These are phyloP conservation scores for Porogramme epimiltina DNA, from an alignment of 1,284 basidiomycete species.

Conservation along the genomic window DNA sequence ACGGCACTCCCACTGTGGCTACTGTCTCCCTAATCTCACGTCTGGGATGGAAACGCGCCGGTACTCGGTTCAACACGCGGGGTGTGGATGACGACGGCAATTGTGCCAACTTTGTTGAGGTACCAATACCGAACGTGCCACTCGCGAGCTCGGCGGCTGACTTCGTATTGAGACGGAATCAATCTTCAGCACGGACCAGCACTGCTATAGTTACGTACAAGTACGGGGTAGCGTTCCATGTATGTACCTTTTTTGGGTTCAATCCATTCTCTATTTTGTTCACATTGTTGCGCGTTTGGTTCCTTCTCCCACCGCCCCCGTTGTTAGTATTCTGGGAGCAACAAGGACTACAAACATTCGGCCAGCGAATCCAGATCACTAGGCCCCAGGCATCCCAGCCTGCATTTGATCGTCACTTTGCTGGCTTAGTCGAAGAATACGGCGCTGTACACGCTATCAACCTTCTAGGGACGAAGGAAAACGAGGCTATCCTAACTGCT, in stretches of 20 bases:
- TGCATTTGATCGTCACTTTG: conserved; percentile 93
- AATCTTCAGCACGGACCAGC: conserved; percentile 81
- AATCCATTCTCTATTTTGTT: conserved; percentile 12
- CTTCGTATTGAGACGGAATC: conserved; percentile 75
- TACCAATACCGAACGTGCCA: conserved; percentile 24
- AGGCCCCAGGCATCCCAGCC: conserved; percentile 95
- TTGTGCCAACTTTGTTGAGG: conserved; percentile 97
- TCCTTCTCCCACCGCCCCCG: background rate
- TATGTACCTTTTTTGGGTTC: conserved; percentile 44
- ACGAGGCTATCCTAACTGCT: conserved; percentile 82
- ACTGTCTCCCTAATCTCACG: conserved; percentile 84
- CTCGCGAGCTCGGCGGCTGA: conserved; percentile 22
- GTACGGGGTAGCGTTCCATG: conserved; percentile 92
- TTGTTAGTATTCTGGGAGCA: conserved; percentile 97
- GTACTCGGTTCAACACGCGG: conserved; percentile 95
- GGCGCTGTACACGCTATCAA: conserved; percentile 84
- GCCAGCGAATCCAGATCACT: conserved; percentile 90
- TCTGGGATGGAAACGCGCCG: conserved; percentile 93
- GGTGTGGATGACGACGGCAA: conserved; percentile 98
- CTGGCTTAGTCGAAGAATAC: conserved; percentile 84
- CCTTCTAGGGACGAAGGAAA: conserved; percentile 88
- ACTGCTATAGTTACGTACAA: conserved; percentile 90
- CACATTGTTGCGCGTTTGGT: conserved; percentile 15
- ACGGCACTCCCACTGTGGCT: conserved; percentile 65
- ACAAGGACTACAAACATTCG: conserved; percentile 88